Evolutionary conservation across 75 land plant species (phyloP), one percentile per base, ranked within the genome.

Genomic region (Cryptomeria japonica): DNA sequence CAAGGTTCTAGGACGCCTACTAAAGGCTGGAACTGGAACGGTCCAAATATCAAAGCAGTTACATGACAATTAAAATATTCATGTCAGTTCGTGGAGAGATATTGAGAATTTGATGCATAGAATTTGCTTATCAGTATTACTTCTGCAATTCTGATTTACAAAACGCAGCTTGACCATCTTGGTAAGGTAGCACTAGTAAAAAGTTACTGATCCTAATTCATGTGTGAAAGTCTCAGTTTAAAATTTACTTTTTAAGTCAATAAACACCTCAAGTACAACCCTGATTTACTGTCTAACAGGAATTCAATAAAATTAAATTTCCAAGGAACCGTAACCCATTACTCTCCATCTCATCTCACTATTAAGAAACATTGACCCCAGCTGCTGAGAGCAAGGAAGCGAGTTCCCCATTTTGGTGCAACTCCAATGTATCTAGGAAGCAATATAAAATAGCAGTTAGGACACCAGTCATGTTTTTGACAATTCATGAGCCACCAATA

Each of bases 331-430:
- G 0, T 73, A 13, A 32, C 34, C 36, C 31, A 28, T n/a, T 19
- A 31, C 6, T 73, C 11, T 32, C 77, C 77, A 73, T 73, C 36
- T 34, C 77, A 73, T 32, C 77, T 32, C 77, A 73, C 3, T 2
- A 73, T 8, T 73, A 82, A 36, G 84, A 44, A 39, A 41, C 18
- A 11, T 84, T 84, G 64, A 84, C 39, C 64, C 86, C 86, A 55
- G 86, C 86, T 34, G 39, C 86, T 34, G 64, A 84, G 19, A 84
- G 86, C 86, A 84, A 55, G 37, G 39, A 6, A 32, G 37, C 36
- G 41, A 84, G 86, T 53, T 84, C 86, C 36, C 86, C 86, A 84
- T 84, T 84, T 84, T 84, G 86, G 25, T 84, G 64, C 64, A 84
- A 36, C 37, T 84, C 86, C 86, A 84, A 36, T 36, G 86, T 84